Percentiles rank a stretch among this genome's conserved stretches.
phyloP scores from a whole-genome alignment of 2,329 filamentous ascomycete genomes.

The Xylariomycetidae sp. region DNA sequence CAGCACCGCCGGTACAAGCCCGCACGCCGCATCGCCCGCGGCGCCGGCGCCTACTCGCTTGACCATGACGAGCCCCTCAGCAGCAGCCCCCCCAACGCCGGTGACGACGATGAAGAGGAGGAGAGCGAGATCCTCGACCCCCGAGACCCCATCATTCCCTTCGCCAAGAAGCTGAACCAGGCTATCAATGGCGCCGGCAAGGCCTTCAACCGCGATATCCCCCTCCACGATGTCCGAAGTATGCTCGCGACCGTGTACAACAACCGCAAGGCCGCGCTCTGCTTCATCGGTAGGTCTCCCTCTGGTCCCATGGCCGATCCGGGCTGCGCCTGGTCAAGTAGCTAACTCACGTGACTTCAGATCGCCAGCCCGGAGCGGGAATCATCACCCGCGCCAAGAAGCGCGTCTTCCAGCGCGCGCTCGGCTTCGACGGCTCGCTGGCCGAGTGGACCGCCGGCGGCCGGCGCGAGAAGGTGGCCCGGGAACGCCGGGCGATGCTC shows the following conservation, averaged over 20 bases:
- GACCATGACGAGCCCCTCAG: too few relatives aligned
- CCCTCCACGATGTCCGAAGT: conserved; percentile 10
- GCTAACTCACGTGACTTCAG: too few relatives aligned
- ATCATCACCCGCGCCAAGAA: conserved; percentile 23
- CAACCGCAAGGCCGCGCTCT: conserved; percentile 17
- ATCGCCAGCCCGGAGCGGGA: too few relatives aligned
- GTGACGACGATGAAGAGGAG: neutral
- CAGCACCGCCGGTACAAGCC: neutral
- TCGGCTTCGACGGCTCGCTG: conserved; percentile 17
- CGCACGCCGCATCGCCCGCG: neutral
- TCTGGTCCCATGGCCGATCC: too few relatives aligned
- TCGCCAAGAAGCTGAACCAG: conserved; percentile 25
- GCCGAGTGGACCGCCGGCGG: conserved; percentile 15
- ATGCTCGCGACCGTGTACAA: conserved; percentile 22
- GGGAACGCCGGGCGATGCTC: too few relatives aligned
- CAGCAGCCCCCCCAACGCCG: neutral
- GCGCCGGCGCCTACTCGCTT: neutral
- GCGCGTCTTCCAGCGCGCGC: conserved; percentile 17
- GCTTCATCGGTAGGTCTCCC: conserved; percentile 21
- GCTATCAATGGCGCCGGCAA: conserved; percentile 16
- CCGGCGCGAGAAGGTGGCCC: conserved; percentile 7
- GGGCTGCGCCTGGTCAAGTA: too few relatives aligned
- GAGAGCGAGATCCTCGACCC: neutral
- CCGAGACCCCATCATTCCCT: conserved; percentile 5
- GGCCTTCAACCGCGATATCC: neutral